Evolutionary conservation across 345 rosid species (phyloP).

Genomic region (Populus euphratica): DNA sequence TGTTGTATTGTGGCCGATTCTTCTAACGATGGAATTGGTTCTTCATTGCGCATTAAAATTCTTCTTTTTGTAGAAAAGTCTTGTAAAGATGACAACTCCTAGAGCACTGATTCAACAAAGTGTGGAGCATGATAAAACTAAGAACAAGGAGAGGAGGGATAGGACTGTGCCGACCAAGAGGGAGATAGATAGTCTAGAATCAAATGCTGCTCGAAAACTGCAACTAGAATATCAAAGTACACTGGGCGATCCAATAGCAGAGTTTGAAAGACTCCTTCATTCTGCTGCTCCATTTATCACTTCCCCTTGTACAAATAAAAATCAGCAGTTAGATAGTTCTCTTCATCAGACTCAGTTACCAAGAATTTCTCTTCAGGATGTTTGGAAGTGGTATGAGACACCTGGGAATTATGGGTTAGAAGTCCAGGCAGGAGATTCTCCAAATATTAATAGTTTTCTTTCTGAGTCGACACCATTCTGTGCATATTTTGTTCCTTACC

Average conservation of each 20-base stretch:
- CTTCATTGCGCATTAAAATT: background rate
- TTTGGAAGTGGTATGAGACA: slow-evolving; percentile 32
- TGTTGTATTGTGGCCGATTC: background rate
- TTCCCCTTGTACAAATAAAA: background rate
- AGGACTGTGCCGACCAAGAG: background rate
- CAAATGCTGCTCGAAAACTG: slow-evolving; percentile 20
- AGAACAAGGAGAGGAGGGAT: background rate
- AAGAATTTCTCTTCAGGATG: slow-evolving; percentile 15
- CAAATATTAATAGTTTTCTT: background rate
- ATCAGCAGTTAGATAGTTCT: background rate
- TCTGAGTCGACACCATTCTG: slow-evolving; percentile 5
- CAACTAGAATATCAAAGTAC: slow-evolving; percentile 17
- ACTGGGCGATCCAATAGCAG: slow-evolving; percentile 21
- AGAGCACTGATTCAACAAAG: background rate
- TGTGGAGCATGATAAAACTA: slow-evolving; percentile 1
- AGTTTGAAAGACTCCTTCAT: slow-evolving; percentile 23
- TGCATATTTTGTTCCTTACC: slow-evolving; percentile 33
- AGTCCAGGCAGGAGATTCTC: slow-evolving; percentile 18
- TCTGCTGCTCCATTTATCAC: slow-evolving; percentile 22
- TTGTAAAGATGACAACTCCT: background rate
- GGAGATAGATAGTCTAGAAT: background rate
- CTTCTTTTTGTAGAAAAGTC: background rate
- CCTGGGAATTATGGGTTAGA: slow-evolving; percentile 31
- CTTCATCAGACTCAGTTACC: slow-evolving; percentile 18
- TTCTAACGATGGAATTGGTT: background rate